A percentile compares a stretch with the other conserved stretches of the same genome.
Evolutionary conservation across 805 yeast species (phyloP).

Genomic region (Osmozyma mogii): DNA sequence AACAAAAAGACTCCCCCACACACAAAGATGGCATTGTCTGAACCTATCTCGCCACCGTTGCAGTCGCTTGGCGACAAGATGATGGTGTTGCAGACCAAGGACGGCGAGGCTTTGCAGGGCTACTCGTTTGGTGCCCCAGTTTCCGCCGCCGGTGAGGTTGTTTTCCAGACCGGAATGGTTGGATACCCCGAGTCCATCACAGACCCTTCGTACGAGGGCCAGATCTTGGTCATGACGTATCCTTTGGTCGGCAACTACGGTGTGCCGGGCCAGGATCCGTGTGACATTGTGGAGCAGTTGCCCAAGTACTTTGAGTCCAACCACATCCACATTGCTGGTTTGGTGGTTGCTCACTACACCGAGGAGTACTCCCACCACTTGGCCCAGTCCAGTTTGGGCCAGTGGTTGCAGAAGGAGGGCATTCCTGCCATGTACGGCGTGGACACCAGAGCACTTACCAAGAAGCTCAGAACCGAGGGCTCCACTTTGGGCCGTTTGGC

Average conservation of each 20-base stretch:
- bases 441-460: conserved; percentile 92
- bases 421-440: conserved; percentile 97
- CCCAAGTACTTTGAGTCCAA: conserved; percentile 93
- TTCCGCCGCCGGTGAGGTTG: conserved; percentile 92
- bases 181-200: conserved; percentile 98
- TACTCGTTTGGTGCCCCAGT: conserved; percentile 93
- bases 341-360: conserved; percentile 93
- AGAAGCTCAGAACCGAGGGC: conserved; percentile 86
- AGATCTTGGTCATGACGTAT: conserved; percentile 90
- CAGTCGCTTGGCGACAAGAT: conserved; percentile 74
- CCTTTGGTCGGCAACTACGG: conserved; percentile 98
- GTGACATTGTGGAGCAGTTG: conserved; percentile 63
- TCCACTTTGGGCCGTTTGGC: conserved; percentile 87
- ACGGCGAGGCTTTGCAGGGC: conserved; percentile 84
- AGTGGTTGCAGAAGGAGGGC: conserved; percentile 87
- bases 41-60: conserved; percentile 88
- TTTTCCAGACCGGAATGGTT: conserved; percentile 99
- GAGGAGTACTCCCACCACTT: conserved; percentile 92
- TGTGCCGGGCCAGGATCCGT: conserved; percentile 83
- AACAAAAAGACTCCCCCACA: no score
- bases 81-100: conserved; percentile 82
- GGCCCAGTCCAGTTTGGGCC: conserved; percentile 86
- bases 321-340: conserved; percentile 92
- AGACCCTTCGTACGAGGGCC: conserved; percentile 98
- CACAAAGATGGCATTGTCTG: conserved; percentile 42